Evolutionary conservation across 768 basidiomycete species (phyloP), one percentile per base, ranked within the genome.

Genomic region (Lactifluus echinatus): DNA sequence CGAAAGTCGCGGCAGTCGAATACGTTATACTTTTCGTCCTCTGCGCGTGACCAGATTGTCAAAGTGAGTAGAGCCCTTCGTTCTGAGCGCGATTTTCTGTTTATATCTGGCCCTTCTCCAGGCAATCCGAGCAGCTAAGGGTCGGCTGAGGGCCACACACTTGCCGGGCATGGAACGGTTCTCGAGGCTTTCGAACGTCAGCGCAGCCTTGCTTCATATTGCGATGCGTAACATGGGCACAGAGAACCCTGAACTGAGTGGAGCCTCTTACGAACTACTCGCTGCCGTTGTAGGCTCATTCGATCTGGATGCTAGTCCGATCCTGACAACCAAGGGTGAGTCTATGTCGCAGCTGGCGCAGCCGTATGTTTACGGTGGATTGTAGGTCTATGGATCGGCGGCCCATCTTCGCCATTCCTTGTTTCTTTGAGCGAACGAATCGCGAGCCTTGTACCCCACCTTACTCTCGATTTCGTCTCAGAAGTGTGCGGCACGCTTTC

Each of bases 401-500:
- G 75, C 74, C 47, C 73, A 39, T 57, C 61, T 11, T 57, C 59
- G 10, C 60, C 82, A 1, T 87, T 88, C 59, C 79, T 85, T 23
- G 70, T 76, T 8, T 75, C 76, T 49, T 69, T 92, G 42, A 92
- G 89, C 68, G 87, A 87, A 58, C 79, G 78, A 42, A 71, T 93
- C 15, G 82, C 90, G 2, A 75, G 74, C 2, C 84, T 84, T 64
- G 81, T 80, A n/a, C 91, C 93, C 11, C 81, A 89, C 33, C 73
- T 95, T 31, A 93, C 92, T 0, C 73, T 95, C 17, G 93, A 95
- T 69, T 90, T 95, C 70, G 74, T 94, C 52, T 81, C 84, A n/a
- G 93, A 93, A 69, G 88, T 93, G 28, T 81, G 81, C 31, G 78
- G 78, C 0, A 79, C 83, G 2, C 81, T 89, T 75, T 71, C 74